Evolutionary conservation across 2,329 filamentous ascomycete genomes (phyloP), one percentile per base, ranked within the genome.

Genomic region (Ophiostoma montium): DNA sequence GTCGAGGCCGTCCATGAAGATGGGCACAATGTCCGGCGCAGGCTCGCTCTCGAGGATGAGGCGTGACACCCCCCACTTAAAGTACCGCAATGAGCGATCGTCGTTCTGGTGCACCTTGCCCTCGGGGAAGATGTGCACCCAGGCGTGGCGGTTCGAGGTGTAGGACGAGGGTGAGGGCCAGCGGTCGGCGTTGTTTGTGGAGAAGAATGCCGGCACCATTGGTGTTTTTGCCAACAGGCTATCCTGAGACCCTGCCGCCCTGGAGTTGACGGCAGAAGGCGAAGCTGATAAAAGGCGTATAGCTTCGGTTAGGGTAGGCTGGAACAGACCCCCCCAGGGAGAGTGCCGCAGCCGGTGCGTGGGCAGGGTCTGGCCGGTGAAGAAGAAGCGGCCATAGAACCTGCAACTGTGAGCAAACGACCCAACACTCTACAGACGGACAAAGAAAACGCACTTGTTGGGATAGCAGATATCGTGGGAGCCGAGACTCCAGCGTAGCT

Each of bases 91-190:
- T 8, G 82, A 78, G 58, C 80, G 79, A 38, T 80, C 70, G 1
- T 83, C 76, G 56, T 87, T 81, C 67, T 98, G 92, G 65, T 96
- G 89, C 42, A 95, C 87, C 64, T 85, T 87, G 44, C 88, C 92
- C 66, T 98, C 92, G 12, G 92, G 92, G 64, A 96, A 96, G 49
- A 96, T 83, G 64, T 98, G 92, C 4, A 98, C 71, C 92, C 92
- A 98, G 41, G 79, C 78, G 63, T 85, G 75, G 42, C 78, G 78
- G 58, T 87, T 81, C 54, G 67, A 73, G 2, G 76, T 64, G 62
- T 84, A 89, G 44, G 80, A 75, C 2, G 86, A 81, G 1, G 88
- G 87, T 0, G 86, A 76, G 1, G 75, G 70, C 61, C 86, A 84
- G 35, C 65, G 67, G 64, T 90, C 84, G 15, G 58, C 57, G 39